Percentiles rank a stretch among this genome's conserved stretches.
These are phyloP conservation scores for Vitis riparia DNA, from an alignment of 164 flowering plant species.

Conservation along the genomic window DNA sequence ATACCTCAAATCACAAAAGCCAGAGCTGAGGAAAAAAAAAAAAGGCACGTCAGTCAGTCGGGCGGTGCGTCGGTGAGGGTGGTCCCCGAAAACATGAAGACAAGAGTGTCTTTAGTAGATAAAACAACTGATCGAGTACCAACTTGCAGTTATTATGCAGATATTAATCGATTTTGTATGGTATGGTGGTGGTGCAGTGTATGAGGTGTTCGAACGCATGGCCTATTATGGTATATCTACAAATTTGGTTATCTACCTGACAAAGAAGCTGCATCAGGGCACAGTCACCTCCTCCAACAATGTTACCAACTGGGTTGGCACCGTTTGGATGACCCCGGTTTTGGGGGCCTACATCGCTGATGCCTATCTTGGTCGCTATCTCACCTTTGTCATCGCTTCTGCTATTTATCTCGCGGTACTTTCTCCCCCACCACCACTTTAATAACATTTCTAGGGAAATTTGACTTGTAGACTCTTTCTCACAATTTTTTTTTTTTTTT, in stretches of 20 bases:
- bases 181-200: conserved; percentile 32
- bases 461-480: neutral
- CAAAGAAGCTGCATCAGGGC: conserved; percentile 57
- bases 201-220: conserved; percentile 77
- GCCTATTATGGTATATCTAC: conserved; percentile 72
- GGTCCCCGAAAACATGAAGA: no score
- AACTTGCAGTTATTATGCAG: no score
- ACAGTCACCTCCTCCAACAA: conserved; percentile 63
- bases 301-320: conserved; percentile 79
- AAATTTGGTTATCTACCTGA: conserved; percentile 58
- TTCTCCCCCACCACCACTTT: no score
- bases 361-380: conserved; percentile 73
- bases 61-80: no score
- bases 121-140: no score
- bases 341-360: conserved; percentile 81
- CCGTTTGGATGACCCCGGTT: conserved; percentile 71
- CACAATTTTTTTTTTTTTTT: no score
- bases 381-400: conserved; percentile 63
- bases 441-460: conserved; percentile 10
- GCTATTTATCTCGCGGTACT: conserved; percentile 55
- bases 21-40: no score
- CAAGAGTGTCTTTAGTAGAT: no score
- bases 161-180: neutral
- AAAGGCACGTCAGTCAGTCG: no score
- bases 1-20: no score